Evolutionary conservation across 441 rosid genomes (phyloP).

Genomic region (Gossypium armourianum): DNA sequence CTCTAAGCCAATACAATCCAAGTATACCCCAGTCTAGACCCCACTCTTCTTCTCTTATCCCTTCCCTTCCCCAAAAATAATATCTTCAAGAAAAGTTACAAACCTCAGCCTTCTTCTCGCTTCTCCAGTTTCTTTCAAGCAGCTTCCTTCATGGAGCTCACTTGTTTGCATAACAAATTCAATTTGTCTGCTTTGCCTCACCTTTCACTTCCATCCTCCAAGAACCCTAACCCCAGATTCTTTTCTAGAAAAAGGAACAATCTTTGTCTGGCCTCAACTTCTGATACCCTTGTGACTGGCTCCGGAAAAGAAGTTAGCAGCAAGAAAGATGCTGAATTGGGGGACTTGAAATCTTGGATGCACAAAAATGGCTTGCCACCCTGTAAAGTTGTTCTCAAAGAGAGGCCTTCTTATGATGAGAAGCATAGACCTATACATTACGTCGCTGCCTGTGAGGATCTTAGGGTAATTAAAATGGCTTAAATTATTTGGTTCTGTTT

Average conservation of each 20-base stretch:
- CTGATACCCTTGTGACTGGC: constrained; percentile 52
- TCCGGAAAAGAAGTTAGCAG: constrained; percentile 36
- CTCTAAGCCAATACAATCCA: constrained; percentile 19
- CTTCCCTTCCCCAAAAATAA: background rate
- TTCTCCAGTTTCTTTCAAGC: background rate
- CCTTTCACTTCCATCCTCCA: constrained; percentile 33
- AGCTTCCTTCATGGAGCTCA: constrained; percentile 26
- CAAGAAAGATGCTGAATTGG: constrained; percentile 38
- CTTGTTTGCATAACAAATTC: constrained; percentile 35
- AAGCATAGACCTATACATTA: constrained; percentile 65
- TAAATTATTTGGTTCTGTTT: background rate
- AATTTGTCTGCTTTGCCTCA: constrained; percentile 27
- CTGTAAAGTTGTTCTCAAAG: constrained; percentile 65
- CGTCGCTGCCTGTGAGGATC: constrained; percentile 79
- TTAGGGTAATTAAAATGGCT: constrained; percentile 36
- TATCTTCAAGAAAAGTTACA: background rate
- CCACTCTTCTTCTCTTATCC: constrained; percentile 14
- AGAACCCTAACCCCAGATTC: constrained; percentile 24
- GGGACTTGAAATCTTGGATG: constrained; percentile 81
- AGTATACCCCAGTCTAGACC: background rate
- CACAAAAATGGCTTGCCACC: constrained; percentile 79
- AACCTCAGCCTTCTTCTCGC: background rate
- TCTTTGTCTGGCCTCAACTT: constrained; percentile 36
- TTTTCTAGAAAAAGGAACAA: constrained; percentile 24
- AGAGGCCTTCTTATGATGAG: constrained; percentile 55